These are phyloP conservation scores for Solanum ahanhuiri DNA, from an alignment of 257 asterid genomes.

Conservation along the genomic window DNA sequence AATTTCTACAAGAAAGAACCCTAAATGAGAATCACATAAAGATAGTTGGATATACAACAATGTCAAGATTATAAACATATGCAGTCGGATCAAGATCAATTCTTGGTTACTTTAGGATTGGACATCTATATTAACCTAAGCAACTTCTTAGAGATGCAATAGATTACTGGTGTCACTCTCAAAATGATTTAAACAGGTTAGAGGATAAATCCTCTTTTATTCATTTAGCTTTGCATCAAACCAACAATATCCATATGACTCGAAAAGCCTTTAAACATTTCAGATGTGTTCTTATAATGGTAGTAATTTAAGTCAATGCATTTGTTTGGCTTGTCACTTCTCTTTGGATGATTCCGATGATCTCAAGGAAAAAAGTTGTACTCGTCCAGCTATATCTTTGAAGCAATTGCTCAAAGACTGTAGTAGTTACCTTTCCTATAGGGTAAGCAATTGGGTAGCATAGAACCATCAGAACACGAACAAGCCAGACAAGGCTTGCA, in stretches of 20 bases:
- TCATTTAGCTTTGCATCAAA: neutral
- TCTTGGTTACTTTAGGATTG: neutral
- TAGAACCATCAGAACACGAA: slow-evolving; percentile 69
- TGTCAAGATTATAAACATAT: neutral
- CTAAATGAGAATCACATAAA: neutral
- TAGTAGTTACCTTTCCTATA: slow-evolving; percentile 73
- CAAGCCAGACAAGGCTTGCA: slow-evolving; percentile 87
- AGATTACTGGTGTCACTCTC: neutral
- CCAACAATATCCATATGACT: neutral
- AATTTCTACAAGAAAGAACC: neutral
- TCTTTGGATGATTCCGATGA: neutral
- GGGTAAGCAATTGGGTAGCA: slow-evolving; percentile 88
- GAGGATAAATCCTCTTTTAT: neutral
- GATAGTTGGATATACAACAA: neutral
- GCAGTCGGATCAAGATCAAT: neutral
- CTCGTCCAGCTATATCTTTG: neutral
- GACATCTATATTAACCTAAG: neutral
- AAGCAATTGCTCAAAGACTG: neutral
- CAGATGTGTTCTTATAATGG: neutral
- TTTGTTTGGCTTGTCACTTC: neutral
- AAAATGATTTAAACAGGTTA: neutral
- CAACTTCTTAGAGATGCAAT: neutral
- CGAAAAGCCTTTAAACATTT: neutral
- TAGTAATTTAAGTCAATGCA: neutral
- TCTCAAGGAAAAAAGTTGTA: neutral